These are phyloP conservation scores for Penicillium daleae DNA, from an alignment of 495 filamentous ascomycete genomes.

Conservation along the genomic window DNA sequence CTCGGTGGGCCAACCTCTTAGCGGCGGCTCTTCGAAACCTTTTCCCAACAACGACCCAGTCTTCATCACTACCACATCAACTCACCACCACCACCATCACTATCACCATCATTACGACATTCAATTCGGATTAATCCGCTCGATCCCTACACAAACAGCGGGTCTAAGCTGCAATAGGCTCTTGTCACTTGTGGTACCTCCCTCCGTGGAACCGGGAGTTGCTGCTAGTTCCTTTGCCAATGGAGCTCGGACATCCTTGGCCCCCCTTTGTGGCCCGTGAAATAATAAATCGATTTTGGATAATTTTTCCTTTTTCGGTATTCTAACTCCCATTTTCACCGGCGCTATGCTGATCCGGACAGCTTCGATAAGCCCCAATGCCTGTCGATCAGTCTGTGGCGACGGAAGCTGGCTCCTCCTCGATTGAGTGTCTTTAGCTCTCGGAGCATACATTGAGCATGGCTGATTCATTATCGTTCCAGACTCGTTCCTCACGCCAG, in stretches of 20 bases:
- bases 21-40: conserved; percentile 10
- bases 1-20: not conserved
- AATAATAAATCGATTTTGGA: not conserved
- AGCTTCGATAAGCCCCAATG: conserved; percentile 23
- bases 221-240: conserved; percentile 25
- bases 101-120: not conserved
- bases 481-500: not conserved
- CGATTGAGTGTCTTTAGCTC: not conserved
- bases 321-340: conserved; percentile 4
- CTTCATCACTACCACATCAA: not conserved
- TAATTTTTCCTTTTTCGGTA: not conserved
- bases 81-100: not conserved
- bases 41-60: conserved; percentile 4
- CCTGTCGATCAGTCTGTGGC: conserved; percentile 18
- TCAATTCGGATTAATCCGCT: conserved; percentile 11
- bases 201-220: conserved; percentile 28
- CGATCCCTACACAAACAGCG: not conserved
- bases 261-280: conserved; percentile 14
- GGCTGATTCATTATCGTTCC: not conserved
- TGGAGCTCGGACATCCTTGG: conserved; percentile 22
- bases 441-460: not conserved
- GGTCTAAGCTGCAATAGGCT: conserved; percentile 4
- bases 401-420: conserved; percentile 1
- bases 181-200: conserved; percentile 31
- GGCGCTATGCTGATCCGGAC: conserved; percentile 18